Evolutionary conservation across 768 basidiomycete species (phyloP), one percentile per base, ranked within the genome.

Genomic region (Amylocystis lapponica): DNA sequence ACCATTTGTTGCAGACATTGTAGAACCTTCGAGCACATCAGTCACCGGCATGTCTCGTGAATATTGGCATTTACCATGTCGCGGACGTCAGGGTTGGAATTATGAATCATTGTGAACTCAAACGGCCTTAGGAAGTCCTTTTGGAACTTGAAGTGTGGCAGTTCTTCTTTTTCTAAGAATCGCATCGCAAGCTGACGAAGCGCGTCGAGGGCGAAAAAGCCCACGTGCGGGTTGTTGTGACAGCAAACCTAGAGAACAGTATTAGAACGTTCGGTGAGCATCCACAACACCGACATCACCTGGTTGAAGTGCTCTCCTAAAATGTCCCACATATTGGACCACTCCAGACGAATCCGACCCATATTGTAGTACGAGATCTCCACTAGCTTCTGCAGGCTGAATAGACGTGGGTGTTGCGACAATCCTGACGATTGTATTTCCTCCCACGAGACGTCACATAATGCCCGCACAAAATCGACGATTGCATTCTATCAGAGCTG

Each of bases 351-450:
- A 58, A 99, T 98, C 36, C 96, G 85, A 49, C 73, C 84, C 96
- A 99, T 99, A 66, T 99, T 99, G 68, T 99, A 99, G 64, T 99
- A 99, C 8, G 94, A 96, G 43, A 99, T 98, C 60, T 99, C 96
- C 30, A 98, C 95, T 27, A 99, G 72, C 66, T 98, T 99, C 64
- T 97, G 94, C 44, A 99, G 67, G 63, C 94, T 95, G 74, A 98
- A 99, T 44, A 97, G 70, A 20, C 96, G 81, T 1, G 96, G 95
- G 60, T 92, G 86, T 48, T 94, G 85, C 3, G 95, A 95, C 22
- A 92, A 67, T 14, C 93, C 93, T 0, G 96, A 98, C 1, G 93
- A 94, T 62, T 96, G 92, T 27, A 99, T 99, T 66, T 99, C 96
- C 62, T 98, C 92, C 95, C 95, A 97, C 29, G 96, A 99, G 27